A percentile compares a stretch with the other conserved stretches of the same genome.
Conservation (phyloP, 169 alveolate species). For the Eimeria maxima region DNA sequence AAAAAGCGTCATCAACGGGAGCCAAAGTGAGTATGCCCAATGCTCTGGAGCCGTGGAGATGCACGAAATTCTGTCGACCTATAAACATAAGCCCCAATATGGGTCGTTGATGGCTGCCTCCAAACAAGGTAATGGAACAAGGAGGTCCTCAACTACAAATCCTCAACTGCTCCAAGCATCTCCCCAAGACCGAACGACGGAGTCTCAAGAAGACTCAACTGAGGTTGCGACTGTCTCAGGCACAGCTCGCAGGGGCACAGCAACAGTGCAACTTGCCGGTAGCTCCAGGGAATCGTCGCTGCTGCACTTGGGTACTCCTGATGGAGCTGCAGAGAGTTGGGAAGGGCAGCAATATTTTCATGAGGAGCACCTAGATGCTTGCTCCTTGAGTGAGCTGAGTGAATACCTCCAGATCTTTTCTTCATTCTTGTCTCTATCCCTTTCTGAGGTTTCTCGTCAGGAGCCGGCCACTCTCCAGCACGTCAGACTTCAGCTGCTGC, state of each 20-base stretch:
- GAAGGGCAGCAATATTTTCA: constrained; percentile 37
- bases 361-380: constrained; percentile 42
- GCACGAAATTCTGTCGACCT: neutral
- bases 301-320: neutral
- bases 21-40: neutral
- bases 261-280: neutral
- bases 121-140: neutral
- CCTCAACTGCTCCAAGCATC: constrained; percentile 24
- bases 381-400: constrained; percentile 19
- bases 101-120: neutral
- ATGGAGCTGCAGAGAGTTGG: constrained; percentile 63
- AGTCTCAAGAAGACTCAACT: neutral
- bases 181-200: constrained; percentile 11
- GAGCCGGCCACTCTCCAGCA: constrained; percentile 59
- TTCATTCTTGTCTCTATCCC: constrained; percentile 38
- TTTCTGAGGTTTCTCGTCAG: constrained; percentile 29
- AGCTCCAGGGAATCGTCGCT: neutral
- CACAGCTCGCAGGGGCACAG: neutral
- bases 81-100: neutral
- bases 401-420: constrained; percentile 45
- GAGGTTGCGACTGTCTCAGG: neutral
- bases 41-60: neutral
- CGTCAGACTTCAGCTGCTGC: constrained; percentile 51
- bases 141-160: neutral
- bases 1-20: neutral